Evolutionary conservation across 257 asterid genomes (phyloP).

Genomic region (Thymus mandschuricus): DNA sequence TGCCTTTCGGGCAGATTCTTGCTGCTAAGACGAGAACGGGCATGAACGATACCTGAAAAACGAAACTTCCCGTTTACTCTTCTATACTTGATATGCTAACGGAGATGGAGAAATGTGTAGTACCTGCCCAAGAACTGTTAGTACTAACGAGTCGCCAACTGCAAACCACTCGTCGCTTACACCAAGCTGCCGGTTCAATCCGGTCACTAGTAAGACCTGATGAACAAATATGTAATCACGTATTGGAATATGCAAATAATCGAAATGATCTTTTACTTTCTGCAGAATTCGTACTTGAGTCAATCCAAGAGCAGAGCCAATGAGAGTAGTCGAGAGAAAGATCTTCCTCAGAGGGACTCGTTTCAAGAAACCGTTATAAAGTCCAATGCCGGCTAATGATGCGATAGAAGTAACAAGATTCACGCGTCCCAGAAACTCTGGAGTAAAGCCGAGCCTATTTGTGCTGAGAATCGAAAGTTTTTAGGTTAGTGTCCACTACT

Average conservation of each 20-base stretch:
- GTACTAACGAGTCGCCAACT: slow-evolving; percentile 81
- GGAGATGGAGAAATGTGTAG: slow-evolving; percentile 3
- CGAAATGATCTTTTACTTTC: background rate
- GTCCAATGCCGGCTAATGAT: slow-evolving; percentile 80
- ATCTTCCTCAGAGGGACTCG: slow-evolving; percentile 69
- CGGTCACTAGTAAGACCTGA: slow-evolving; percentile 84
- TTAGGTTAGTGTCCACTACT: background rate
- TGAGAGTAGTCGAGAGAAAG: slow-evolving; percentile 63
- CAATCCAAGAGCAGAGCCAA: slow-evolving; percentile 76
- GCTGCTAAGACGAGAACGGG: slow-evolving; percentile 92
- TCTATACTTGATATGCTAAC: background rate
- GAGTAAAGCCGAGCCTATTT: slow-evolving; percentile 86
- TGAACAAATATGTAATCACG: background rate
- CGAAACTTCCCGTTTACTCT: background rate
- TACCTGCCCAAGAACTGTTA: slow-evolving; percentile 92
- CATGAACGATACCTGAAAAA: slow-evolving; percentile 81
- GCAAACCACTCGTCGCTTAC: slow-evolving; percentile 94
- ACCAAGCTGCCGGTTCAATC: slow-evolving; percentile 74
- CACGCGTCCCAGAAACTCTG: slow-evolving; percentile 98
- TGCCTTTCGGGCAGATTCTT: slow-evolving; percentile 77
- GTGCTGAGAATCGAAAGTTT: slow-evolving; percentile 56
- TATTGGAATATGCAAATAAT: background rate
- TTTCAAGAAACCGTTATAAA: slow-evolving; percentile 80
- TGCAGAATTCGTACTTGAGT: slow-evolving; percentile 58
- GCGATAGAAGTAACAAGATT: slow-evolving; percentile 83